Conservation (phyloP, 257 asterid genomes). For the Asclepias syriaca region DNA sequence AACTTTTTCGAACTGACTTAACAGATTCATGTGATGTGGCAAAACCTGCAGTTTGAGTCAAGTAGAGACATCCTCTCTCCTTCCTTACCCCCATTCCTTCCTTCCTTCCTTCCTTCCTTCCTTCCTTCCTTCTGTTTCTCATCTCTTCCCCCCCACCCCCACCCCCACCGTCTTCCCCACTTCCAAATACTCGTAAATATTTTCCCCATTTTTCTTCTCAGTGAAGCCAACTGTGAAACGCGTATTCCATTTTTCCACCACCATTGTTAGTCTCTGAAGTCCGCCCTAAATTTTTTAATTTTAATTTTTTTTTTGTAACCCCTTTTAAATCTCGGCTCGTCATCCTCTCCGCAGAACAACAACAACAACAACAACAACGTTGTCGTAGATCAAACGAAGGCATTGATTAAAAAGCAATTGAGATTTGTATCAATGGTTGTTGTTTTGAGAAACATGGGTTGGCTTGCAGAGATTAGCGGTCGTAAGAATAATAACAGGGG, state of each 20-base stretch:
- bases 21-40: constrained; percentile 4
- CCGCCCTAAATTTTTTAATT: background rate
- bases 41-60: background rate
- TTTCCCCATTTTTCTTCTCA: background rate
- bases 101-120: background rate
- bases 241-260: constrained; percentile 13
- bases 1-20: constrained; percentile 7
- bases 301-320: background rate
- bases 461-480: constrained; percentile 39
- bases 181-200: constrained; percentile 3
- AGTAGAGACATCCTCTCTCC: background rate
- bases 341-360: background rate
- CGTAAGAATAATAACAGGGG: constrained; percentile 3
- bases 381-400: background rate
- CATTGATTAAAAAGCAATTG: too few relatives aligned
- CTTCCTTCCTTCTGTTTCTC: background rate
- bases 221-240: constrained; percentile 17
- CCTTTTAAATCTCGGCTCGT: background rate
- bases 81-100: background rate
- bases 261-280: background rate
- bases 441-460: constrained; percentile 32
- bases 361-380: background rate
- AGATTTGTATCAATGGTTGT: constrained; percentile 26
- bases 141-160: background rate
- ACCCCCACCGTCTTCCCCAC: background rate